Percentiles rank a stretch among this genome's conserved stretches.
Conservation (phyloP, 1,139 yeast species). For the Yamadazyma taylorii region DNA sequence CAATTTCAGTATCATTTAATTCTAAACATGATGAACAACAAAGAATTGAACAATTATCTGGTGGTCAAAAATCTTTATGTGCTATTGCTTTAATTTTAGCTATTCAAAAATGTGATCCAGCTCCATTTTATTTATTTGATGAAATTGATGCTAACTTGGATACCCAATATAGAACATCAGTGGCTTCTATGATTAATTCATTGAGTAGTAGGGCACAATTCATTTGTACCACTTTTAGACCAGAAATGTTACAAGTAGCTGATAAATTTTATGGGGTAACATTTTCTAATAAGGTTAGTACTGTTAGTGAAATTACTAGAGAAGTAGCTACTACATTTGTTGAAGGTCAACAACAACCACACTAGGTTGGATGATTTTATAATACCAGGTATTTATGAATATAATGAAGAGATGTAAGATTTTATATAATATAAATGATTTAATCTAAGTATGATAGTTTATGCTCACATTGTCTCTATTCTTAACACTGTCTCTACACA, state of each 20-base stretch:
- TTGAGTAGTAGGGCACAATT: conserved; percentile 76
- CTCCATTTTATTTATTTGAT: conserved; percentile 93
- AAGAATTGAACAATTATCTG: conserved; percentile 86
- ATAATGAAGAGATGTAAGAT: too few relatives aligned
- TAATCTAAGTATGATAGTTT: too few relatives aligned
- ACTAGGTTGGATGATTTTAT: conserved; percentile 1
- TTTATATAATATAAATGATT: background rate
- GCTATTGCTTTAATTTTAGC: conserved; percentile 93
- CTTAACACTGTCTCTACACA: background rate
- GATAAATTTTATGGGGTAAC: conserved; percentile 86
- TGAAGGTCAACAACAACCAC: conserved; percentile 54
- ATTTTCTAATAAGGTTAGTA: conserved; percentile 80
- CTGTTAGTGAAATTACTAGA: conserved; percentile 66
- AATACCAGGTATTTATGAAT: too few relatives aligned
- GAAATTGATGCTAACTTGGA: conserved; percentile 96
- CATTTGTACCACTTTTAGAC: conserved; percentile 93
- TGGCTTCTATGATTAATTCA: conserved; percentile 71
- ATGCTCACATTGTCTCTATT: too few relatives aligned
- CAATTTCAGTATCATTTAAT: conserved; percentile 88
- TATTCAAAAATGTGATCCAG: conserved; percentile 93
- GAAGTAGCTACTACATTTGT: conserved; percentile 80
- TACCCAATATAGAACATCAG: conserved; percentile 87
- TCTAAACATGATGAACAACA: conserved; percentile 85
- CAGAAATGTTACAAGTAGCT: conserved; percentile 88
- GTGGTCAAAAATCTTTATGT: conserved; percentile 95